Evolutionary conservation across 1,284 basidiomycete genomes (phyloP), one percentile per base, ranked within the genome.

Genomic region (Somion occarium): DNA sequence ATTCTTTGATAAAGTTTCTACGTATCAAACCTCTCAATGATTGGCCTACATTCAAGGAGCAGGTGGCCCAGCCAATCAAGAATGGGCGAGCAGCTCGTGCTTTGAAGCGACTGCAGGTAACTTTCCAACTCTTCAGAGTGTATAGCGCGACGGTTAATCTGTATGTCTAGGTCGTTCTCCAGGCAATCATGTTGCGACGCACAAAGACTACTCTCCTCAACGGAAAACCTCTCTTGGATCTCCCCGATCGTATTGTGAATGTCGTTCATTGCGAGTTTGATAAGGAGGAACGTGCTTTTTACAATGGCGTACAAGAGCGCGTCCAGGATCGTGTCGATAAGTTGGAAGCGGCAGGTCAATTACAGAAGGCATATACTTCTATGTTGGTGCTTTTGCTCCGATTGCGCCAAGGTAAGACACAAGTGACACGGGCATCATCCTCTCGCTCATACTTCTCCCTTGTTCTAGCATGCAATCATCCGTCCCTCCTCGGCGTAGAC

Each of bases 391-490:
- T 97, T 55, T 76, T 98, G 50, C 77, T 98, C 47, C 79, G 95
- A 26, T 74, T 98, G 24, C 80, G 95, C 20, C 95, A 98, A 80
- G 91, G 92, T 91, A 48, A 42, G 74, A 59, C 30, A n/a, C 42
- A 46, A 27, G 34, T 1, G 39, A 25, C n/a, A 20, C 26, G 39
- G 9, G 3, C 12, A 48, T 54, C 2, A 41, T 25, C 41, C 18
- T 22, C n/a, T 22, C 7, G 56, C 48, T n/a, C 37, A 45, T 19
- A 38, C 12, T 26, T 13, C 5, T 39, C 18, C 3, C 25, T 48
- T 37, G 11, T n/a, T n/a, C n/a, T 53, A 94, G 93, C 93, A 0
- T 96, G 93, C 64, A 88, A 92, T 59, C 94, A 97, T 62, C 93
- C 93, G 0, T 76, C 81, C 0, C 77, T 97, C 9, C 83, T 95